Base-by-base conservation (phyloP, 352 stramenopile species). In the Globisporangium emineosum region DNA sequence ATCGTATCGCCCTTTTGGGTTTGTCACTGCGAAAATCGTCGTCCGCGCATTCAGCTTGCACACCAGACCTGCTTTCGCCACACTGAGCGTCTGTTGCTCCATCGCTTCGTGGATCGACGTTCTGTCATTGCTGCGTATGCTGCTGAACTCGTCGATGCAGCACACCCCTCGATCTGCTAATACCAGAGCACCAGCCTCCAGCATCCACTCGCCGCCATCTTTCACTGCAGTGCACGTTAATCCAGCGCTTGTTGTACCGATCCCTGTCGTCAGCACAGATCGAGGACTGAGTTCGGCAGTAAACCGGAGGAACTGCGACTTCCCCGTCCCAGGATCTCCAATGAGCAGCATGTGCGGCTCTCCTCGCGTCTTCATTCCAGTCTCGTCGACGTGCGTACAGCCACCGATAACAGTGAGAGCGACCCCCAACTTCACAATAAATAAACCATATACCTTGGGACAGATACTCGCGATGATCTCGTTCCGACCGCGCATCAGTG, bases 131-230 rank as follows among this genome's bases (percentile, higher is more conserved):
- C 93, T 90, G 47, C 83, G 88, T 64, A 99, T 99, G 57, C 92
- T 97, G 58, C 88, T 94, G 73, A 99, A 99, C 80, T 99, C 96
- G 79, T 99, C 96, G 71, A 99, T 99, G 70, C 93, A 99, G 70
- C 96, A 99, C 49, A 99, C 83, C 5, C 95, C 94, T 32, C 84
- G 72, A 56, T 96, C 90, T 6, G 90, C 91, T 17, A 98, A 74
- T 0, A 98, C 94, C 8, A 99, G 72, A 10, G 97, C 97, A 12
- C 96, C 96, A 37, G 96, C 96, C 69, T 99, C 97, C 8, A 99
- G 79, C 72, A 96, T 95, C 88, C 97, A 99, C 74, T 99, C 96
- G 6, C 81, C 80, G 12, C 88, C 87, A 65, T 99, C 96, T 62
- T 97, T 96, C 10, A 99, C 95, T 3, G 97, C 97, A 9, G 96